Evolutionary conservation across 169 alveolate species (phyloP).

Genomic region (Eimeria necatrix): DNA sequence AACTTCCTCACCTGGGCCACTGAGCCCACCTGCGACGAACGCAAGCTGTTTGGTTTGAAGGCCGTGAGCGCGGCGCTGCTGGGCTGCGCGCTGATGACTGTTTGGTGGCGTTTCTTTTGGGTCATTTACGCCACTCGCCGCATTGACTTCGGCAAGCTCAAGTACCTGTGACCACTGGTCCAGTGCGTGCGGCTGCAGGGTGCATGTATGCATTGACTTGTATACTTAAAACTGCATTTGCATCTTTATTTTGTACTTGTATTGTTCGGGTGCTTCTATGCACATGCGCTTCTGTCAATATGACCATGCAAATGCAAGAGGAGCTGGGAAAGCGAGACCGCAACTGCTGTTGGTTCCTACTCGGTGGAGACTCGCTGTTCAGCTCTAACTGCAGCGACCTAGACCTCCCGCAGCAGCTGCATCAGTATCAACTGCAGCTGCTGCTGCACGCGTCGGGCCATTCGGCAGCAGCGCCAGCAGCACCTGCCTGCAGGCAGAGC

Average conservation of each 20-base stretch:
- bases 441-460: too few relatives aligned
- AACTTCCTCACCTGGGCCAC: conserved; percentile 92
- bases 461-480: not conserved
- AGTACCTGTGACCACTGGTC: conserved; percentile 82
- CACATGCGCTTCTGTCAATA: too few relatives aligned
- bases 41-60: conserved; percentile 90
- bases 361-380: not conserved
- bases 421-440: not conserved
- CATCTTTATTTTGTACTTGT: too few relatives aligned
- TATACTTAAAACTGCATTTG: too few relatives aligned
- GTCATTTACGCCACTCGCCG: conserved; percentile 90
- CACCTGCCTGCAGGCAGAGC: not conserved
- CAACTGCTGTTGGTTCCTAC: not conserved
- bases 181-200: not conserved
- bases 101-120: conserved; percentile 93
- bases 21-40: conserved; percentile 93
- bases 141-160: conserved; percentile 90
- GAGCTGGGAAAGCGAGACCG: not conserved
- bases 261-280: too few relatives aligned
- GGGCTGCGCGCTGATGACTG: conserved; percentile 88
- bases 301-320: too few relatives aligned
- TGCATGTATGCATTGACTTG: not conserved
- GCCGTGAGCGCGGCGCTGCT: conserved; percentile 88
- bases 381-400: not conserved
- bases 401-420: not conserved